Conservation (phyloP, 345 rosid species). For the Corchorus olitorius region DNA sequence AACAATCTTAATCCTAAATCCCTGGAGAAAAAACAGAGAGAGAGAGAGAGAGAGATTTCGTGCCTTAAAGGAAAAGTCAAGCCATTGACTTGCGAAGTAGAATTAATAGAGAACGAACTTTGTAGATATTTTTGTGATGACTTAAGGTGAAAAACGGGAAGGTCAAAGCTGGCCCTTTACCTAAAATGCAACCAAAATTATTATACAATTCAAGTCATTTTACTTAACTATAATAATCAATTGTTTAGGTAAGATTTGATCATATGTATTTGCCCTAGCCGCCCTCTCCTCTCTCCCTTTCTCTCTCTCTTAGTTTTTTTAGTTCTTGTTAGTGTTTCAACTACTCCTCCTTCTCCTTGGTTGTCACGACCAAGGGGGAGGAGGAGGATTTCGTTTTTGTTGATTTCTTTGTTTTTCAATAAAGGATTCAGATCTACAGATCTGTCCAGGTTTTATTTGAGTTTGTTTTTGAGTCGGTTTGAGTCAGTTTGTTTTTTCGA, state of each 20-base stretch:
- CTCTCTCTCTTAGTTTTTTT: too few species aligned
- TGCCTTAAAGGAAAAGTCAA: slow-evolving; percentile 15
- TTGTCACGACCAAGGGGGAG: too few species aligned
- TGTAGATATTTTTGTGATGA: background rate
- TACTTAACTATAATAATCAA: background rate
- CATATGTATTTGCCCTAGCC: too few species aligned
- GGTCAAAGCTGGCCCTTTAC: background rate
- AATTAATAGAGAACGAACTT: background rate
- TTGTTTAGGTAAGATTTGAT: slow-evolving; percentile 18
- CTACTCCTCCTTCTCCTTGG: too few species aligned
- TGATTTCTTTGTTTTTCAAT: too few species aligned
- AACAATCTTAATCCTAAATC: background rate
- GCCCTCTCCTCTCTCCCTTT: too few species aligned
- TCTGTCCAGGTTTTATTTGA: too few species aligned
- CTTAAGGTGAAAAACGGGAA: background rate
- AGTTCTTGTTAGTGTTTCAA: too few species aligned
- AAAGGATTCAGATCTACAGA: too few species aligned
- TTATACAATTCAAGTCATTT: background rate
- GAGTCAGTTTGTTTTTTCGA: too few species aligned
- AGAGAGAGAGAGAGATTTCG: background rate
- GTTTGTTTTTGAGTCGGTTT: too few species aligned
- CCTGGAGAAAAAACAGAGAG: background rate
- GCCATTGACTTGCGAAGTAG: background rate
- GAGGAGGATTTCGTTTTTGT: too few species aligned
- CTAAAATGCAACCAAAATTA: background rate